A percentile compares a stretch with the other conserved stretches of the same genome.
Evolutionary conservation across 1,139 yeast genomes (phyloP).

Genomic region (Scheffersomyces illinoinensis): DNA sequence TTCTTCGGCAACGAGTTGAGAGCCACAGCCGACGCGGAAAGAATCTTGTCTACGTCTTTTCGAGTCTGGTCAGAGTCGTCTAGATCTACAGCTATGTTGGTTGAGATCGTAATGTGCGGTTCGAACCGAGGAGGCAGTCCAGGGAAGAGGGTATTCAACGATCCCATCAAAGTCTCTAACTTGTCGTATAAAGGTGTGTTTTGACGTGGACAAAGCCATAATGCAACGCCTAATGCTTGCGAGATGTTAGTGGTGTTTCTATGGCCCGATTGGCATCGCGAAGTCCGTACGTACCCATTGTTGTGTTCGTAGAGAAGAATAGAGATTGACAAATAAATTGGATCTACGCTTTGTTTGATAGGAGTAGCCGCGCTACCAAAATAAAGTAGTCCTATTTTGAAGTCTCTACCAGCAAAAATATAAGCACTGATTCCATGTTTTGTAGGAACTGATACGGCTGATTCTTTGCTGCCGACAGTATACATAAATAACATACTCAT

Average conservation of each 20-base stretch:
- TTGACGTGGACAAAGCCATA: slow-evolving; percentile 75
- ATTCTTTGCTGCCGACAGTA: no score
- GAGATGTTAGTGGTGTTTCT: not conserved
- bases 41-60: slow-evolving; percentile 59
- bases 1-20: slow-evolving; percentile 46
- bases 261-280: not conserved
- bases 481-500: no score
- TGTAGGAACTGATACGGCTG: no score
- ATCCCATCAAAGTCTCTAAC: slow-evolving; percentile 58
- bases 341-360: not conserved
- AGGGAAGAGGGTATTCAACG: slow-evolving; percentile 69
- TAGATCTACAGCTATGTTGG: slow-evolving; percentile 50
- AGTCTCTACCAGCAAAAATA: no score
- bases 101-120: slow-evolving; percentile 78
- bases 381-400: no score
- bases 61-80: slow-evolving; percentile 39
- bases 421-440: no score
- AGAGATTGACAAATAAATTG: not conserved
- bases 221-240: slow-evolving; percentile 49
- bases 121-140: slow-evolving; percentile 65
- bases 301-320: not conserved
- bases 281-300: not conserved
- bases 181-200: slow-evolving; percentile 58
- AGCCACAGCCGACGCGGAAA: slow-evolving; percentile 70
- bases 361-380: not conserved